Evolutionary conservation across 1,284 basidiomycete genomes (phyloP).

Genomic region (Golubevia pallescens): DNA sequence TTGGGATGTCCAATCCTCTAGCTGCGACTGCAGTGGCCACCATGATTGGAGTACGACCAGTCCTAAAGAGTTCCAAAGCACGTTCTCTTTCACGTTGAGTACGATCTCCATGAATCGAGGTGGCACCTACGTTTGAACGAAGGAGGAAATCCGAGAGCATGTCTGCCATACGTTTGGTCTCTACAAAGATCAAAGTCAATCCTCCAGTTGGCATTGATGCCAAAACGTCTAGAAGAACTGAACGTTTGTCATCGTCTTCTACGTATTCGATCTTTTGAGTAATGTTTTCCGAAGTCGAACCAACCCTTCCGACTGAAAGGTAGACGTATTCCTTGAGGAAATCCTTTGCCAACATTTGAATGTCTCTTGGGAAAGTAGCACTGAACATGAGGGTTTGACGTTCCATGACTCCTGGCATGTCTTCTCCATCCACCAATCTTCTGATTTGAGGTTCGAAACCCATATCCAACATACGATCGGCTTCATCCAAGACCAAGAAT

Average conservation of each 20-base stretch:
- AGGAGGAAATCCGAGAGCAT: conserved; percentile 64
- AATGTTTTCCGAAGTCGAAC: conserved; percentile 64
- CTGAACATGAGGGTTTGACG: conserved; percentile 65
- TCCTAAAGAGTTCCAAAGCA: conserved; percentile 61
- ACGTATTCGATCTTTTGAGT: conserved; percentile 65
- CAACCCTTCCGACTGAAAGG: conserved; percentile 63
- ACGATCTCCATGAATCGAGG: conserved; percentile 63
- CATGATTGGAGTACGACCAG: conserved; percentile 62
- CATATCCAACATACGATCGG: too few relatives aligned
- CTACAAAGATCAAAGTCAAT: conserved; percentile 64
- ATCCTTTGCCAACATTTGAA: conserved; percentile 51
- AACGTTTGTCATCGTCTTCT: conserved; percentile 64
- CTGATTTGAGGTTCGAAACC: conserved; percentile 65
- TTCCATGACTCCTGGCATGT: conserved; percentile 64
- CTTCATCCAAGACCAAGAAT: conserved; percentile 64
- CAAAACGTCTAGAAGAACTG: conserved; percentile 60
- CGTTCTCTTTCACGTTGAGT: conserved; percentile 64
- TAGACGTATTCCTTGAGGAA: conserved; percentile 65
- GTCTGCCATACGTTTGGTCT: conserved; percentile 65
- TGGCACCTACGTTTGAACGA: conserved; percentile 59
- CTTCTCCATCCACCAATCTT: conserved; percentile 61
- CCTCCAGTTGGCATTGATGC: conserved; percentile 57
- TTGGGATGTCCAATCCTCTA: conserved; percentile 64
- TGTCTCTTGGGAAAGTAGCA: conserved; percentile 64
- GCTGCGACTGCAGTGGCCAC: conserved; percentile 64